A percentile compares a stretch with the other conserved stretches of the same genome.
Conservation (phyloP, 495 filamentous ascomycete species). For the Tuber calosporum region DNA sequence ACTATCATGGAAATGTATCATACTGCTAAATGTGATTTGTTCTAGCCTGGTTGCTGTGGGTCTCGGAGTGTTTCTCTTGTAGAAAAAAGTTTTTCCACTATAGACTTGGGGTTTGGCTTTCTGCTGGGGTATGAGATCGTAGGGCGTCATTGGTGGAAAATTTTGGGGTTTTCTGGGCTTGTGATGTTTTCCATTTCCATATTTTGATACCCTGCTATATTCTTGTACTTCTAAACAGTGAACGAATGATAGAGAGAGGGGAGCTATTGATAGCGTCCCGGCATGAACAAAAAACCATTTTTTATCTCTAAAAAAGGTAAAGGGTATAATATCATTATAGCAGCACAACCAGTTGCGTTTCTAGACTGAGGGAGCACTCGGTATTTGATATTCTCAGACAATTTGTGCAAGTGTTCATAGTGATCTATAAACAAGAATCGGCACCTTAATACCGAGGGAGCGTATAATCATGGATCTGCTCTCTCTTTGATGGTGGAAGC, state of each 20-base stretch:
- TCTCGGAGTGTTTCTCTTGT: background rate
- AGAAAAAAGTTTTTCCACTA: background rate
- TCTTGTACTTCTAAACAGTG: background rate
- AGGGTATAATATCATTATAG: background rate
- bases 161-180: background rate
- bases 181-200: background rate
- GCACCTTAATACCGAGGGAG: background rate
- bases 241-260: background rate
- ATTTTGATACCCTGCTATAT: background rate
- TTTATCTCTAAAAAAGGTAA: background rate
- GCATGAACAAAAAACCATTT: no score
- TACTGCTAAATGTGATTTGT: conserved; percentile 37
- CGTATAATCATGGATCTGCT: background rate
- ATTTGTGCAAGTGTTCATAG: background rate
- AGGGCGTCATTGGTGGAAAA: background rate
- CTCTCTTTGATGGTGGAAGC: conserved; percentile 41
- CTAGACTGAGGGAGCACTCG: background rate
- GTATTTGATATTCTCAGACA: background rate
- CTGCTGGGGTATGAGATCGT: background rate
- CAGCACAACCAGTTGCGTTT: background rate
- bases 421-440: background rate
- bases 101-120: background rate
- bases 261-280: background rate
- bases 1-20: conserved; percentile 39
- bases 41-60: conserved; percentile 13